Conservation (phyloP, 2,329 filamentous ascomycete genomes). For the Graphilbum fragrans region DNA sequence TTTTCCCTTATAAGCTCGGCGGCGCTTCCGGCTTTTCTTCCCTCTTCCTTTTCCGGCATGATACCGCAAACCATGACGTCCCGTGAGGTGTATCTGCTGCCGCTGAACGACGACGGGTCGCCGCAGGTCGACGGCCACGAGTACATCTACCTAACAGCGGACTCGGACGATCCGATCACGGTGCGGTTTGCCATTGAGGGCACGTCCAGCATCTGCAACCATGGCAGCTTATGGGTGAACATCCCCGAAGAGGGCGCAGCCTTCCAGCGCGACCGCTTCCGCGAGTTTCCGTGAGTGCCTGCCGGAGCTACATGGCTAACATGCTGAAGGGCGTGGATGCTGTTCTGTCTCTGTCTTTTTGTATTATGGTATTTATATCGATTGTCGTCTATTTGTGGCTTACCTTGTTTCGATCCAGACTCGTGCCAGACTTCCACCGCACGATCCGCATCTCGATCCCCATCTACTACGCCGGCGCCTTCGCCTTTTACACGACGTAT, state of each 20-base stretch:
- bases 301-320: neutral
- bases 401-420: too few species aligned
- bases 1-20: too few species aligned
- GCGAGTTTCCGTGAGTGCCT: constrained; percentile 69
- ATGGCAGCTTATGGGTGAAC: constrained; percentile 95
- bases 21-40: too few species aligned
- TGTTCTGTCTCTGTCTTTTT: neutral
- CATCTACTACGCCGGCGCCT: constrained; percentile 72
- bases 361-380: too few species aligned
- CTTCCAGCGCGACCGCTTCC: constrained; percentile 70
- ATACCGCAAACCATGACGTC: constrained; percentile 50
- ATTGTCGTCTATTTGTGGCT: too few species aligned
- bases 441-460: constrained; percentile 83
- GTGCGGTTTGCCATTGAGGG: constrained; percentile 88
- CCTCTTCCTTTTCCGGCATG: constrained; percentile 23
- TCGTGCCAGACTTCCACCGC: constrained; percentile 85
- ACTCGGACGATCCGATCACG: constrained; percentile 59
- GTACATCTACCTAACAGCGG: constrained; percentile 82
- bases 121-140: constrained; percentile 69
- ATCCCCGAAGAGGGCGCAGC: constrained; percentile 65
- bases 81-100: constrained; percentile 72
- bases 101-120: constrained; percentile 84
- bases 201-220: constrained; percentile 85
- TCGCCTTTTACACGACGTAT: constrained; percentile 90
- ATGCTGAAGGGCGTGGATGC: too few species aligned